A percentile compares a stretch with the other conserved stretches of the same genome.
Evolutionary conservation across 441 rosid genomes (phyloP).

Genomic region (Erodium moschatum): DNA sequence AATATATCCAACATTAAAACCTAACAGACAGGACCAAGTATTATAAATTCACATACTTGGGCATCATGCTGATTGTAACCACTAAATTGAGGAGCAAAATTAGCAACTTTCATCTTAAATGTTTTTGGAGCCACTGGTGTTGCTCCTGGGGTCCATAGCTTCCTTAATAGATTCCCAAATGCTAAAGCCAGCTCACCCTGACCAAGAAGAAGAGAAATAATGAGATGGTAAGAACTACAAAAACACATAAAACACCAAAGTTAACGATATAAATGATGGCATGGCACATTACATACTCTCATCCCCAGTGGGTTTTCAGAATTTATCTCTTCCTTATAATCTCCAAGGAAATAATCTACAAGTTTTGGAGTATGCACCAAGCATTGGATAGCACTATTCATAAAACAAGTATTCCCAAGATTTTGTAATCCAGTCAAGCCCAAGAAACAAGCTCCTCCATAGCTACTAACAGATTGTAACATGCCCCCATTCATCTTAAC

Average conservation of each 20-base stretch:
- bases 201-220: slow-evolving; percentile 9
- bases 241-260: slow-evolving; percentile 5
- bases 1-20: slow-evolving; percentile 11
- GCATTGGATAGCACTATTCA: slow-evolving; percentile 75
- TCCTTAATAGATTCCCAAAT: slow-evolving; percentile 63
- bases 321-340: slow-evolving; percentile 57
- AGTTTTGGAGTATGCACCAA: slow-evolving; percentile 72
- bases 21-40: slow-evolving; percentile 24
- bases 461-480: slow-evolving; percentile 38
- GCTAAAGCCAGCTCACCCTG: slow-evolving; percentile 73
- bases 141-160: slow-evolving; percentile 69
- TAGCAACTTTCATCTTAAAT: slow-evolving; percentile 63
- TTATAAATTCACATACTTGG: slow-evolving; percentile 45
- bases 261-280: neutral
- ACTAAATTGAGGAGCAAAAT: slow-evolving; percentile 66
- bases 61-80: slow-evolving; percentile 82
- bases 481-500: slow-evolving; percentile 35
- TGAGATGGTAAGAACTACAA: slow-evolving; percentile 8
- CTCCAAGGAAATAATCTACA: slow-evolving; percentile 68
- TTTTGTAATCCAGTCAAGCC: slow-evolving; percentile 73
- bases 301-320: slow-evolving; percentile 60
- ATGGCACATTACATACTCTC: slow-evolving; percentile 41
- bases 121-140: slow-evolving; percentile 51
- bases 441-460: slow-evolving; percentile 60
- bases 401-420: slow-evolving; percentile 74